Conservation (phyloP, 2,329 filamentous ascomycete genomes). For the Aplosporella prunicola region DNA sequence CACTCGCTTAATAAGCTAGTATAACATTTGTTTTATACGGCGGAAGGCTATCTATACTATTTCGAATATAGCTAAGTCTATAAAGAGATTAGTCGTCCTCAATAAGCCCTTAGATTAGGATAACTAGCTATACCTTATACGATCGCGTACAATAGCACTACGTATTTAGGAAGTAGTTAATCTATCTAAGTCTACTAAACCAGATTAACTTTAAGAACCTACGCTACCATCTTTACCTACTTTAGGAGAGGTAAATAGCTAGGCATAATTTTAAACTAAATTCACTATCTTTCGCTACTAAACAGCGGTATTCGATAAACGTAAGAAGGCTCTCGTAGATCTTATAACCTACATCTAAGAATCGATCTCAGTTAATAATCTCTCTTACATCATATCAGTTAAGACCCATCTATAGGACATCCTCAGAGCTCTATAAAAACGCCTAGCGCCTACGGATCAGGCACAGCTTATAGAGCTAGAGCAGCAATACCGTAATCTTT, state of each 20-base stretch:
- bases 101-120: background rate
- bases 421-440: background rate
- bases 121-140: background rate
- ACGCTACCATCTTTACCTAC: background rate
- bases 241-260: background rate
- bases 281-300: background rate
- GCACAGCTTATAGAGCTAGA: background rate
- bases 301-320: background rate
- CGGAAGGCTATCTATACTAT: no score
- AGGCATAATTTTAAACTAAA: background rate
- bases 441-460: background rate
- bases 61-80: no score
- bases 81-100: background rate
- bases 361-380: background rate
- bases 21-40: no score
- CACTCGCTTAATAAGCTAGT: no score
- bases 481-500: background rate
- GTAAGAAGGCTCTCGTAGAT: background rate
- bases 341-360: background rate
- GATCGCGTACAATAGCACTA: background rate
- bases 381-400: background rate
- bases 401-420: background rate
- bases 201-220: background rate
- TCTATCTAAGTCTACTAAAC: background rate
- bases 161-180: background rate